A percentile compares a stretch with the other conserved stretches of the same genome.
These are phyloP conservation scores for Rachicladosporium sp. DNA, from an alignment of 2,329 filamentous ascomycete species.

Conservation along the genomic window DNA sequence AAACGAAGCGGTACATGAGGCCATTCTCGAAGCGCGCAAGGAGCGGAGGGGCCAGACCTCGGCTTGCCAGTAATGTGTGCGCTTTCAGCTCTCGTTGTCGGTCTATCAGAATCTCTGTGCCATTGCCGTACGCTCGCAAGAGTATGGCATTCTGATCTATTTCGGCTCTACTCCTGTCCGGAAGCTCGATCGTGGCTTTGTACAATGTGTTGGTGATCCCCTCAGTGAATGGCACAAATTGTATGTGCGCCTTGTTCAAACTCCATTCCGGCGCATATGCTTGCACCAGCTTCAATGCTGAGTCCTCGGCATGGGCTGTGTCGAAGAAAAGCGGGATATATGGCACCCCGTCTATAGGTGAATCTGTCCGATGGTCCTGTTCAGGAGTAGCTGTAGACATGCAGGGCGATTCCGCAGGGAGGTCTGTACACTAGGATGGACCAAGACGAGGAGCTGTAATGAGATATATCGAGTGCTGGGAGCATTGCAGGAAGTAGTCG, in stretches of 20 bases:
- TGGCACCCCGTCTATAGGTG: slow-evolving; percentile 19
- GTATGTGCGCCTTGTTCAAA: slow-evolving; percentile 54
- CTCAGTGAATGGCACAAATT: slow-evolving; percentile 87
- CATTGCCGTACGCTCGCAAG: slow-evolving; percentile 84
- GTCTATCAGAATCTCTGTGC: slow-evolving; percentile 91
- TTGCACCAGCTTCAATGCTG: slow-evolving; percentile 67
- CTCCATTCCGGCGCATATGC: slow-evolving; percentile 77
- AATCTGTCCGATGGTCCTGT: slow-evolving; percentile 16
- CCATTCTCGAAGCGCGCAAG: slow-evolving; percentile 92
- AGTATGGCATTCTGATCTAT: slow-evolving; percentile 77
- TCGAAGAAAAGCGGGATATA: slow-evolving; percentile 69
- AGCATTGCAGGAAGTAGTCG: slow-evolving; percentile 31
- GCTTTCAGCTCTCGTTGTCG: slow-evolving; percentile 56
- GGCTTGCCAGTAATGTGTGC: slow-evolving; percentile 75
- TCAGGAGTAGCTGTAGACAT: slow-evolving; percentile 8
- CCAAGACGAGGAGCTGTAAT: slow-evolving; percentile 6
- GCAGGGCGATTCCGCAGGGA: slow-evolving; percentile 6
- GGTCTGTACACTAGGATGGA: slow-evolving; percentile 6
- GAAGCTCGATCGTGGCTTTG: slow-evolving; percentile 59
- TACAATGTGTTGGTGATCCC: slow-evolving; percentile 93
- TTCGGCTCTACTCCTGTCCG: slow-evolving; percentile 60
- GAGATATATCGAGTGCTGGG: slow-evolving; percentile 6
- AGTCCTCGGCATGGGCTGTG: slow-evolving; percentile 61
- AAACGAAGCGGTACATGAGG: slow-evolving; percentile 85
- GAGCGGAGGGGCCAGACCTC: slow-evolving; percentile 72